These are phyloP conservation scores for Trichoderma cornu-damae DNA, from an alignment of 2,329 filamentous ascomycete species.

Conservation along the genomic window DNA sequence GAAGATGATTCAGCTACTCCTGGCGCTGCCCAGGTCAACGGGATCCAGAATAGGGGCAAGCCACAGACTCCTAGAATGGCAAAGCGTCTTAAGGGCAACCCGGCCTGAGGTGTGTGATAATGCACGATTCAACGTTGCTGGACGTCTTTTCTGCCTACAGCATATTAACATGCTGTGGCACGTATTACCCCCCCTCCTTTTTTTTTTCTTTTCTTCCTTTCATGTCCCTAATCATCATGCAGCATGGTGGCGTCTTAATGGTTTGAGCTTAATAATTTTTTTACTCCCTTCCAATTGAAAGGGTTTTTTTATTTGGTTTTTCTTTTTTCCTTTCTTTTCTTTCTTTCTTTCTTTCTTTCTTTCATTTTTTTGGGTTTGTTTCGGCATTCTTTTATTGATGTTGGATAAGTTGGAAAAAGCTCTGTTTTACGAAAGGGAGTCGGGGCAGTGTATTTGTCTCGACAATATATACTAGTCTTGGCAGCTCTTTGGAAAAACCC, in stretches of 20 bases:
- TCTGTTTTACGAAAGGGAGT: conserved; percentile 12
- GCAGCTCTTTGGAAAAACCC: conserved; percentile 10
- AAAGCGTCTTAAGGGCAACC: conserved; percentile 50
- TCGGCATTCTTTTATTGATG: conserved; percentile 22
- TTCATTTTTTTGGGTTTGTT: conserved; percentile 17
- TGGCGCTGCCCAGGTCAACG: conserved; percentile 45
- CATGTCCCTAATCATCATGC: conserved; percentile 30
- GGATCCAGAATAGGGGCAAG: conserved; percentile 46
- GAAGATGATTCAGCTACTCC: conserved; percentile 53
- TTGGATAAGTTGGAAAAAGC: conserved; percentile 23
- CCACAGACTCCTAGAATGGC: conserved; percentile 53
- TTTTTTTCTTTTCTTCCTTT: conserved; percentile 22
- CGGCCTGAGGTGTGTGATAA: conserved; percentile 25
- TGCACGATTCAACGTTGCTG: neutral
- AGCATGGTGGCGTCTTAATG: conserved; percentile 36
- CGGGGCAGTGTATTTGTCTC: neutral
- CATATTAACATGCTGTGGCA: neutral
- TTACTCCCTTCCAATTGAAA: conserved; percentile 19
- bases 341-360: conserved; percentile 25
- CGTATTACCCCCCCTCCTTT: conserved; percentile 25
- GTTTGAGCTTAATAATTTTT: conserved; percentile 27
- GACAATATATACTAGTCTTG: conserved; percentile 1
- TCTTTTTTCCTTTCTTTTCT: conserved; percentile 22
- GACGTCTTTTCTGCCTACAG: neutral
- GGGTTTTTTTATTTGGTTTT: conserved; percentile 19